Conservation (phyloP, 1,284 basidiomycete species). For the Heterobasidion occidentale region DNA sequence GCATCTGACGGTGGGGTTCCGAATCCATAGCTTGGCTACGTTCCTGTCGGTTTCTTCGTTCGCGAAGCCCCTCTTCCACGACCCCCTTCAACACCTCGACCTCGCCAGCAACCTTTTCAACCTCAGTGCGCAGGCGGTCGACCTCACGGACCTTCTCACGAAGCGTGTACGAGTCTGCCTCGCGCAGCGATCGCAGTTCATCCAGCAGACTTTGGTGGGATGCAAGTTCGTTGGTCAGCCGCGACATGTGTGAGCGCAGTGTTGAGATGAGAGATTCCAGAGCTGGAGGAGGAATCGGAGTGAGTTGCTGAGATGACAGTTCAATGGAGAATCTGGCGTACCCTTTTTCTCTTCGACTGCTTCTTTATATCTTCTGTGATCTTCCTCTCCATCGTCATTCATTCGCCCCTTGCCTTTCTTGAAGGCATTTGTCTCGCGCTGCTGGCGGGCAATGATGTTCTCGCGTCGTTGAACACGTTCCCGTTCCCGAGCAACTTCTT, state of each 20-base stretch:
- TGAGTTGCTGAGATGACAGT: slow-evolving; percentile 4
- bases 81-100: slow-evolving; percentile 77
- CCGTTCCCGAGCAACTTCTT: slow-evolving; percentile 60
- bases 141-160: slow-evolving; percentile 58
- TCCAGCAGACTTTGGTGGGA: slow-evolving; percentile 59
- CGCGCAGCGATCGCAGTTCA: slow-evolving; percentile 57
- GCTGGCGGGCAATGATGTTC: slow-evolving; percentile 30
- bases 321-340: slow-evolving; percentile 20
- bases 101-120: slow-evolving; percentile 72
- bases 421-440: slow-evolving; percentile 11
- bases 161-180: slow-evolving; percentile 53
- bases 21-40: slow-evolving; percentile 1
- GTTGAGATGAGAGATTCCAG: slow-evolving; percentile 70
- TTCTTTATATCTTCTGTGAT: slow-evolving; percentile 52
- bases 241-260: slow-evolving; percentile 65
- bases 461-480: slow-evolving; percentile 52
- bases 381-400: slow-evolving; percentile 29
- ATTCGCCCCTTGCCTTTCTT: slow-evolving; percentile 26
- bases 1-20: background rate
- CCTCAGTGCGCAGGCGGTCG: slow-evolving; percentile 51
- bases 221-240: slow-evolving; percentile 71
- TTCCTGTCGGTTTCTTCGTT: slow-evolving; percentile 26
- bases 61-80: slow-evolving; percentile 76
- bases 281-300: slow-evolving; percentile 33
- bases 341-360: slow-evolving; percentile 83